Evolutionary conservation across 2,329 filamentous ascomycete genomes (phyloP).

Genomic region (Pseudogymnoascus pannorum): DNA sequence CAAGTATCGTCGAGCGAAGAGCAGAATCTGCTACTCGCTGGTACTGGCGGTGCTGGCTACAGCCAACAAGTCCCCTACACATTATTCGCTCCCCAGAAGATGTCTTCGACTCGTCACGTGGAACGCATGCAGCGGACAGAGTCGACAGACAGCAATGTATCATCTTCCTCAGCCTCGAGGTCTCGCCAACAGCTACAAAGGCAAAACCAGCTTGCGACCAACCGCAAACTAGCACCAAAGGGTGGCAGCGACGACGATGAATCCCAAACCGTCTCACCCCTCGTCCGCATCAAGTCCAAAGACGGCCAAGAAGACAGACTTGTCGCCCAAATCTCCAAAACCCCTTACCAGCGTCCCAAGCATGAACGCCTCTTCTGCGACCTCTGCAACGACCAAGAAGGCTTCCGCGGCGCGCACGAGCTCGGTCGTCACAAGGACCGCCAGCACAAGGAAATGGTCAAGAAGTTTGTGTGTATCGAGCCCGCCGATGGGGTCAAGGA

Average conservation of each 20-base stretch:
- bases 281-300: conserved; percentile 23
- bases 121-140: conserved; percentile 29
- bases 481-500: conserved; percentile 37
- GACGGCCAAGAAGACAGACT: conserved; percentile 27
- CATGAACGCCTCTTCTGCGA: conserved; percentile 61
- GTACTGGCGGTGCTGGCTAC: conserved; percentile 27
- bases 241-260: conserved; percentile 22
- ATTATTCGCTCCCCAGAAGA: conserved; percentile 18
- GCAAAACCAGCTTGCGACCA: conserved; percentile 23
- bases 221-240: conserved; percentile 26
- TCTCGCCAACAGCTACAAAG: conserved; percentile 27
- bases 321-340: conserved; percentile 25
- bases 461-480: conserved; percentile 53
- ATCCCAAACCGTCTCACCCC: background rate
- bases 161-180: conserved; percentile 24
- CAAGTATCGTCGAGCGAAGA: conserved; percentile 25
- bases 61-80: conserved; percentile 26
- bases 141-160: conserved; percentile 29
- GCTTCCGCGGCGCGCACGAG: conserved; percentile 88
- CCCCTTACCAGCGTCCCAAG: conserved; percentile 29
- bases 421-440: conserved; percentile 61
- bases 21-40: conserved; percentile 26
- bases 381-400: conserved; percentile 74
- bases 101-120: conserved; percentile 20
- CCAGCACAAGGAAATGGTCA: conserved; percentile 53